Percentiles rank a stretch among this genome's conserved stretches.
These are phyloP conservation scores for Gonapodya prolifera DNA, from an alignment of 192 early-diverging fungal species.

Conservation along the genomic window DNA sequence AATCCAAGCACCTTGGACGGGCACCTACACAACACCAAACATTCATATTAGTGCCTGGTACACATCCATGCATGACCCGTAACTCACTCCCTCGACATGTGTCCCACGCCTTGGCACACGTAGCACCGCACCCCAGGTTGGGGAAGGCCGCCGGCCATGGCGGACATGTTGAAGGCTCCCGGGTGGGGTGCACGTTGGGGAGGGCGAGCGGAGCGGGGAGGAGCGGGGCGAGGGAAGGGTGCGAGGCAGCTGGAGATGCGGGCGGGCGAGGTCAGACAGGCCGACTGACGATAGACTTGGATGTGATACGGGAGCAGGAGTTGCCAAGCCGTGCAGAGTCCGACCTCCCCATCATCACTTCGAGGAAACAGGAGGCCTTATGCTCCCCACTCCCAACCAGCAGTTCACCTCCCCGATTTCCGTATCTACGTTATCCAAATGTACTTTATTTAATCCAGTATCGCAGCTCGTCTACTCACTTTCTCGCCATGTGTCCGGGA, in stretches of 20 bases:
- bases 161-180: not conserved
- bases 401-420: too few relatives aligned
- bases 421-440: too few relatives aligned
- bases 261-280: not conserved
- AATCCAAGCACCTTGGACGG: slow-evolving; percentile 1
- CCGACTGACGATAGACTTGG: too few relatives aligned
- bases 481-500: not conserved
- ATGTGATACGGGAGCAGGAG: too few relatives aligned
- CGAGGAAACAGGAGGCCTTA: not conserved
- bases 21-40: too few relatives aligned
- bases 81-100: slow-evolving; percentile 1
- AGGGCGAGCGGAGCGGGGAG: not conserved
- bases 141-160: not conserved
- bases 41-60: too few relatives aligned
- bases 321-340: too few relatives aligned
- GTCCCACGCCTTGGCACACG: slow-evolving; percentile 2
- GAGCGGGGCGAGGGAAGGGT: not conserved
- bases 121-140: not conserved
- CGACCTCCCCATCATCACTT: not conserved
- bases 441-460: too few relatives aligned
- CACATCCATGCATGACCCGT: too few relatives aligned
- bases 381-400: not conserved
- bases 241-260: not conserved
- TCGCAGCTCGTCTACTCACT: not conserved
- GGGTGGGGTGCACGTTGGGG: not conserved